Evolutionary conservation across 495 filamentous ascomycete species (phyloP), one percentile per base, ranked within the genome.

Genomic region (Talaromyces wortmannii): DNA sequence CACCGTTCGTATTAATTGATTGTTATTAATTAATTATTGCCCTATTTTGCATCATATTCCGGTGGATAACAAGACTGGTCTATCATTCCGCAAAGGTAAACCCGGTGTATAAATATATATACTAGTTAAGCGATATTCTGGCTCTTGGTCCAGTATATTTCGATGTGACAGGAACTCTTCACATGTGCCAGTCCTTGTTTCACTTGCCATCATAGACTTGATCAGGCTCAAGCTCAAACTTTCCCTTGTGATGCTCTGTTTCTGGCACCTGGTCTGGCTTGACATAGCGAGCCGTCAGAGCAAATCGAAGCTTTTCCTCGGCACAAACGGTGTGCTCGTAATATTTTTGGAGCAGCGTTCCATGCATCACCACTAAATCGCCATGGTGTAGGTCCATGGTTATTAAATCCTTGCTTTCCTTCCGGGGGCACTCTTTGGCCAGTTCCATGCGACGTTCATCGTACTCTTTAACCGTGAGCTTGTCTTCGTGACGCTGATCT

Each of bases 301-400:
- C 88, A 66, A 86, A 92, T 0, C 88, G 80, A 6, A 89, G 67
- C 16, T 71, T 77, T 0, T 82, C 82, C 1, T 65, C 48, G 0
- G 84, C 81, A 0, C 63, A 63, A 6, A 91, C 85, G 0, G 69
- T 62, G 61, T 92, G 88, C 87, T 91, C 88, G 56, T 84, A 92
- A 31, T 79, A 76, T 57, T 80, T 79, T 61, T 95, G 91, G 31
- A 95, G 81, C 2, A 72, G 62, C 0, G 71, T 71, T 0, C 90
- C 91, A 61, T 90, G 81, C 91, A 95, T 95, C 3, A 95, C 77
- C 29, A 95, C 77, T 46, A 92, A 75, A 62, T 95, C 90, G 0
- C 91, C 91, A 64, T 95, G 91, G 31, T 78, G 65, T 31, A 95
- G 75, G 1, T 67, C 60, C 48, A 73, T 61, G n/a, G 63, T 67